Base-by-base conservation (phyloP, 2,329 filamentous ascomycete genomes). In the Beauveria sp. region DNA sequence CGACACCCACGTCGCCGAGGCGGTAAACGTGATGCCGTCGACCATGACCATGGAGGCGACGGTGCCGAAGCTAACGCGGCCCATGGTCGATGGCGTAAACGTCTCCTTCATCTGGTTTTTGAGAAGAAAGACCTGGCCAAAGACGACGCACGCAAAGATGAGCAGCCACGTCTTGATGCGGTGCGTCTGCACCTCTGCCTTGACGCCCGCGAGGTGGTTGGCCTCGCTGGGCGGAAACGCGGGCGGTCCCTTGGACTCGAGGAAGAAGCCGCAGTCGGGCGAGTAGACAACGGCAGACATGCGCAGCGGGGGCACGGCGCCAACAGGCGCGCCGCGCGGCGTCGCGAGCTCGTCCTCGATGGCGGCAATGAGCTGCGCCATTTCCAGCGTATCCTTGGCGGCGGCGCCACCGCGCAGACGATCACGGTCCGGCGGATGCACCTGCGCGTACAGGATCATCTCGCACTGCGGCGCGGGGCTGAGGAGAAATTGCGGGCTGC, bases 401-500 rank as follows among this genome's bases (percentile, higher is more conserved):
- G 64, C 64, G 24, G 74, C 68, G 59, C 72, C 68, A 14, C 31
- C 14, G 12, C 28, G 20, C 24, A 78, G 65, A 22, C 72, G 69
- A 9, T 72, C 68, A 14, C 73, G 72, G 52, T 79, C 74, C 3
- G 82, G 73, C 1, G 85, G 84, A 64, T 89, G 82, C 46, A 93
- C 81, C 71, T 98, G 95, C 34, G 93, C 78, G 73, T 93, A 98
- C 60, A 96, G 77, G 55, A 99, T 78, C 69, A 91, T 91, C 74
- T 99, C 95, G 79, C 95, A 99, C 67, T 90, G 89, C 0, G 91
- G 91, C 14, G 71, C 73, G 20, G 85, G 83, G 63, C 82, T 81
- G 62, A 77, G 79, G 12, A 81, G 76, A 64, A 88, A 87, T 24
- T 83, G 68, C n/a, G 75, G 80, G 12, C 81, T 75, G 6, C 80